A percentile compares a stretch with the other conserved stretches of the same genome.
Evolutionary conservation across 495 filamentous ascomycete genomes (phyloP).

Genomic region (Penicillium atrosanguineum): DNA sequence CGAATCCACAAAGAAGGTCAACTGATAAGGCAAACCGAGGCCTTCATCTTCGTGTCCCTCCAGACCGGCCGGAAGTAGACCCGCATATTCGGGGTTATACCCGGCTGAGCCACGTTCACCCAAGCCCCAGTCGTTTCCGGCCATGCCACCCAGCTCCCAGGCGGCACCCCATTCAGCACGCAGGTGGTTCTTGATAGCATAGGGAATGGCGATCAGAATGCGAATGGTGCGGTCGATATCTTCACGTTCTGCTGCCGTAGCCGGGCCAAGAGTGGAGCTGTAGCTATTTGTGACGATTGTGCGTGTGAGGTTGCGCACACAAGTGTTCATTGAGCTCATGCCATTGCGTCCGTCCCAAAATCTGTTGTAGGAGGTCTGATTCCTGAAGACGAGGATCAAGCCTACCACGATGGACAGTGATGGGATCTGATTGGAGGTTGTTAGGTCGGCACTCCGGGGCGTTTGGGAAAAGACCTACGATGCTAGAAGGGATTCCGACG

Average conservation of each 20-base stretch:
- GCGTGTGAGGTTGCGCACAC: slow-evolving; percentile 61
- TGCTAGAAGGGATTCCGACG: slow-evolving; percentile 61
- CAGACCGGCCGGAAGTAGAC: slow-evolving; percentile 57
- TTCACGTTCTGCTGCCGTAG: slow-evolving; percentile 43
- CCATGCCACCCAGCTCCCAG: slow-evolving; percentile 30
- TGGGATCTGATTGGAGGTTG: slow-evolving; percentile 50
- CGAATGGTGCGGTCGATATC: slow-evolving; percentile 60
- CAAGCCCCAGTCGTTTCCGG: slow-evolving; percentile 45
- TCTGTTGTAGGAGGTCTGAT: slow-evolving; percentile 67
- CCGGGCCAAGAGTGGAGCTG: slow-evolving; percentile 23
- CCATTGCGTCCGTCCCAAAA: slow-evolving; percentile 69
- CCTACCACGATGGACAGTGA: slow-evolving; percentile 78
- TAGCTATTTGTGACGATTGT: slow-evolving; percentile 51
- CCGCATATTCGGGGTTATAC: slow-evolving; percentile 57
- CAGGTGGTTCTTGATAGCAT: slow-evolving; percentile 72
- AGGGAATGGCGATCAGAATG: slow-evolving; percentile 69
- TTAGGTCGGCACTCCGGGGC: background rate
- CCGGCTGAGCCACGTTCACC: slow-evolving; percentile 44
- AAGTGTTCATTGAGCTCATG: slow-evolving; percentile 56
- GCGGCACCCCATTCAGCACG: slow-evolving; percentile 70
- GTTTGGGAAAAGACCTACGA: slow-evolving; percentile 40
- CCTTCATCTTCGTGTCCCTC: slow-evolving; percentile 63
- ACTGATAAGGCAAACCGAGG: slow-evolving; percentile 61
- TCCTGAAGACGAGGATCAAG: slow-evolving; percentile 78
- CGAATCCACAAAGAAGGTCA: slow-evolving; percentile 65